These are phyloP conservation scores for Alnus rubra DNA, from an alignment of 306 rosid species.

Conservation along the genomic window DNA sequence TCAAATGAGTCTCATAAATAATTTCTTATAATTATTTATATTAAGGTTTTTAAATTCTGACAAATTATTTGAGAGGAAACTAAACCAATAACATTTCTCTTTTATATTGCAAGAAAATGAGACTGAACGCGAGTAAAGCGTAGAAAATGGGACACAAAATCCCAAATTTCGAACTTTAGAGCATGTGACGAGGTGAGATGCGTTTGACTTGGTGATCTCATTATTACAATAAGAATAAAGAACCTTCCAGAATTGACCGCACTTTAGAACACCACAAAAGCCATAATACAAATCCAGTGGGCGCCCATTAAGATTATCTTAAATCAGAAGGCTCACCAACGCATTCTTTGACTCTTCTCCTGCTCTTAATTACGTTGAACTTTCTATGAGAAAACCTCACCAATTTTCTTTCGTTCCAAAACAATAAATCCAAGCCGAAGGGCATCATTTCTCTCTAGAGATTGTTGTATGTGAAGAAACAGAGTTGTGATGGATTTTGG, in stretches of 20 bases:
- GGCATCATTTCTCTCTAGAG: neutral
- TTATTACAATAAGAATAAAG: neutral
- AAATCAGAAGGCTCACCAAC: neutral
- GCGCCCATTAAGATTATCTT: conserved; percentile 7
- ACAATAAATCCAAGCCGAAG: neutral
- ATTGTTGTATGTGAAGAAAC: neutral
- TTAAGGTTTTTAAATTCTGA: too few species aligned
- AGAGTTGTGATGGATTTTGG: conserved; percentile 43
- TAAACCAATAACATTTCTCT: too few species aligned
- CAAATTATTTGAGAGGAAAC: too few species aligned
- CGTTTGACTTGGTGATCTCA: too few species aligned
- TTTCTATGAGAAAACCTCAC: neutral
- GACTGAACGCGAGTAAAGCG: too few species aligned
- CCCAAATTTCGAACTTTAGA: too few species aligned
- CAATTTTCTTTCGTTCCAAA: neutral
- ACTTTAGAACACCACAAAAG: neutral
- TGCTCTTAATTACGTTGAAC: neutral
- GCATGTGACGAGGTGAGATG: too few species aligned
- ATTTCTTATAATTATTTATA: too few species aligned
- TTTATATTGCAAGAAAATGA: too few species aligned
- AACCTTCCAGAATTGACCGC: neutral
- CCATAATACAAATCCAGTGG: conserved; percentile 22
- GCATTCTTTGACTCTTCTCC: neutral
- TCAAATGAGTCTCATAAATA: too few species aligned
- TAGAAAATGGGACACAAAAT: too few species aligned